Evolutionary conservation across 1,284 basidiomycete species (phyloP), one percentile per base, ranked within the genome.

Genomic region (Phellopilus nigrolimitatus): DNA sequence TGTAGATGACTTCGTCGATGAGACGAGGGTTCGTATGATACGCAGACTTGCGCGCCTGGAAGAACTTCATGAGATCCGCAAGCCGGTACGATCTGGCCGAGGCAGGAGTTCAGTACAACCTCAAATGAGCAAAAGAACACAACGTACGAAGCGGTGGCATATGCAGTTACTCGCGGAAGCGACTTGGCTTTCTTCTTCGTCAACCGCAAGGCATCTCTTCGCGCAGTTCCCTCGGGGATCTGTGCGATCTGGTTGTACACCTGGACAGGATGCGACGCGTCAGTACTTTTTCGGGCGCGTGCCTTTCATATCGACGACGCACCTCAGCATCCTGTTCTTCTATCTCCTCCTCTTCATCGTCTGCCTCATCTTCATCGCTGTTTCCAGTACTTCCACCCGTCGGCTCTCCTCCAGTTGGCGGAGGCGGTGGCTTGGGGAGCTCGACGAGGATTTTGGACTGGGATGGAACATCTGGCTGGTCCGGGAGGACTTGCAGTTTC

Each of bases 121-220:
- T n/a, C 5, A 6, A 17, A 28, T 37, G 15, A 12, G 25, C 9
- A 4, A 27, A 12, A 6, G 10, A 28, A 12, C 12, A 10, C 9
- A 3, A 68, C 79, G 60, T 67, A 94, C 90, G 82, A 86, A 33
- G 94, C 91, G 12, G 94, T 97, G 50, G 92, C 91, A 69, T 97
- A 97, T 2, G 94, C 94, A 3, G 94, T 97, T 15, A 95, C 94
- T 59, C 95, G 74, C n/a, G 95, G 93, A 27, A 97, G 68, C 37
- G 88, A 91, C 60, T 94, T 93, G 30, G 94, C 93, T 63, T 95
- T 95, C 67, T 89, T 91, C 70, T 95, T 95, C 0, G 94, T 97
- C 56, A 97, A 69, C 53, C 79, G 82, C 54, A 92, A 70, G 0
- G 95, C 95, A 74, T 97, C 94, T 55, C 92, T 77, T 42, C 93